A percentile compares a stretch with the other conserved stretches of the same genome.
Evolutionary conservation across 768 basidiomycete genomes (phyloP).

Genomic region (Suillus hirtellus): DNA sequence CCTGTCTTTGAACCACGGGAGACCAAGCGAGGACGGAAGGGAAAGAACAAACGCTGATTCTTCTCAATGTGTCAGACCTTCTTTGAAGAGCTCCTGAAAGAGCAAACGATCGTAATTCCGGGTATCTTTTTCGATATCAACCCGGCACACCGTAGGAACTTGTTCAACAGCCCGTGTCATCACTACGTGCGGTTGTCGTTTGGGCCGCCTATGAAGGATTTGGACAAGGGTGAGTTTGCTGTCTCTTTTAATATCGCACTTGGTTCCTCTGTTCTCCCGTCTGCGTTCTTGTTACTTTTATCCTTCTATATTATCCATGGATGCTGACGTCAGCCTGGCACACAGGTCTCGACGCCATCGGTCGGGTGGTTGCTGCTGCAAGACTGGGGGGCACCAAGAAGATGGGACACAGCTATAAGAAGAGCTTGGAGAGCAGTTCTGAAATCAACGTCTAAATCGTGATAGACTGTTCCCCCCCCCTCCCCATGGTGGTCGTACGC

Average conservation of each 20-base stretch:
- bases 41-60: background rate
- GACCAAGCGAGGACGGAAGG: background rate
- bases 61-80: constrained; percentile 56
- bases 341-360: constrained; percentile 83
- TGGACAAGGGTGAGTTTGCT: constrained; percentile 62
- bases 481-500: background rate
- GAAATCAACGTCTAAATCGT: constrained; percentile 24
- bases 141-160: constrained; percentile 80
- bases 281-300: background rate
- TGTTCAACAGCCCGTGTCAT: constrained; percentile 89
- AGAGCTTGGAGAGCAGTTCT: constrained; percentile 44
- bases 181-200: constrained; percentile 88
- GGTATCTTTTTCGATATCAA: constrained; percentile 87
- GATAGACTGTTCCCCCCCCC: background rate
- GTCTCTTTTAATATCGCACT: background rate
- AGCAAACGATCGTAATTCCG: constrained; percentile 87
- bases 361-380: constrained; percentile 69
- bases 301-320: background rate
- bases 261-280: background rate
- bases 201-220: constrained; percentile 76
- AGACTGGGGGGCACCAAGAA: constrained; percentile 56
- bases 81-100: constrained; percentile 92
- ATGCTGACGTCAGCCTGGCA: constrained; percentile 7
- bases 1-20: background rate
- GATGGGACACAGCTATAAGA: constrained; percentile 74